A percentile compares a stretch with the other conserved stretches of the same genome.
These are phyloP conservation scores for Colletotrichum zoysiae DNA, from an alignment of 2,329 filamentous ascomycete species.

Conservation along the genomic window DNA sequence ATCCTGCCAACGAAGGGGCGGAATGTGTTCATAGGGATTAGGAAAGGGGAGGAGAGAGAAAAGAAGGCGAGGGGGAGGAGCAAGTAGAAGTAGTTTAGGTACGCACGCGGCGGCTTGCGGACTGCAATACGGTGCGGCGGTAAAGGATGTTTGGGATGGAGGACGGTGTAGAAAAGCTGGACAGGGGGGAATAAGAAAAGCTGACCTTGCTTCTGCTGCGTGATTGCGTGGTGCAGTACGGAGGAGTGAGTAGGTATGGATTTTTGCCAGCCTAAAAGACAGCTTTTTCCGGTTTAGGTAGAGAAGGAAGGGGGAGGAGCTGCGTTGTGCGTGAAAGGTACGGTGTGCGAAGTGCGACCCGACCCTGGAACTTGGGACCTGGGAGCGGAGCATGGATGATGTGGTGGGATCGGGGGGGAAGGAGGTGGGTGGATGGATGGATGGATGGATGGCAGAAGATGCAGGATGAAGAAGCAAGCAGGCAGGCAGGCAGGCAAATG, in stretches of 20 bases:
- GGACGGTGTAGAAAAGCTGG: slow-evolving; percentile 20
- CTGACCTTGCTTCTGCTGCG: slow-evolving; percentile 16
- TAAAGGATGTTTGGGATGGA: slow-evolving; percentile 35
- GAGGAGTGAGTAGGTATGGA: slow-evolving; percentile 6
- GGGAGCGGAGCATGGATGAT: slow-evolving; percentile 22
- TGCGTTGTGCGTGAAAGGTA: slow-evolving; percentile 19
- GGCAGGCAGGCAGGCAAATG: neutral
- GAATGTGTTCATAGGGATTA: slow-evolving; percentile 42
- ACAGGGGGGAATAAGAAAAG: slow-evolving; percentile 41
- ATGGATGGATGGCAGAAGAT: neutral
- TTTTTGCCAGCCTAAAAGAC: slow-evolving; percentile 34
- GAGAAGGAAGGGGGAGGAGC: slow-evolving; percentile 20
- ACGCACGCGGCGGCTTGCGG: slow-evolving; percentile 10
- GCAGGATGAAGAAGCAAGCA: slow-evolving; percentile 4
- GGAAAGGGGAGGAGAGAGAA: slow-evolving; percentile 33
- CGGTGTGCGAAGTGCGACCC: slow-evolving; percentile 23
- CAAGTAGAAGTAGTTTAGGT: slow-evolving; percentile 37
- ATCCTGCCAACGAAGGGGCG: slow-evolving; percentile 38
- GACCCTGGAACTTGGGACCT: slow-evolving; percentile 25
- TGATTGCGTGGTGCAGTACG: neutral
- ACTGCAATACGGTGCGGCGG: slow-evolving; percentile 42
- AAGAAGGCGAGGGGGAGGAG: slow-evolving; percentile 40
- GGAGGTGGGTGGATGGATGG: neutral
- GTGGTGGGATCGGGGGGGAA: neutral
- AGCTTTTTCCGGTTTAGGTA: slow-evolving; percentile 34